A percentile compares a stretch with the other conserved stretches of the same genome.
phyloP scores from a whole-genome alignment of 225 moss, liverwort and hornwort species.

The Neckera pumila region DNA sequence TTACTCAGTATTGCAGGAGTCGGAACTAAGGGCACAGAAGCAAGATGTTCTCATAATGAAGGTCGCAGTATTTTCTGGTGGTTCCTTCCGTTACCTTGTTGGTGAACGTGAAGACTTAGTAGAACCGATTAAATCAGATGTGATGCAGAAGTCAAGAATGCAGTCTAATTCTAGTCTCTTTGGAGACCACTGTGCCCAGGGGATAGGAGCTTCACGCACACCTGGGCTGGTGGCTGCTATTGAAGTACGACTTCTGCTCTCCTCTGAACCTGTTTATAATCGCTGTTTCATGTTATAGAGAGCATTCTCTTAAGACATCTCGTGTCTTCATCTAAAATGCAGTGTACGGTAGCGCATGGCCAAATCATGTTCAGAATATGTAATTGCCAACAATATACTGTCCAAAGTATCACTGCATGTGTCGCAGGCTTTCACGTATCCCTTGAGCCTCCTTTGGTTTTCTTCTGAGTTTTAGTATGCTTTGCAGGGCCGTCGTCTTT shows the following conservation, averaged over 20 bases:
- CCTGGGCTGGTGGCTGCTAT: slow-evolving; percentile 14
- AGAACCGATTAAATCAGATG: not conserved
- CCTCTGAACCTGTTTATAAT: not conserved
- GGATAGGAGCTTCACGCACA: not conserved
- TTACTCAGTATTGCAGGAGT: slow-evolving; percentile 26
- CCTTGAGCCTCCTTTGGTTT: not conserved
- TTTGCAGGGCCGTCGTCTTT: slow-evolving; percentile 38
- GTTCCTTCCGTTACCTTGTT: slow-evolving; percentile 31
- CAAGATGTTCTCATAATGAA: slow-evolving; percentile 15
- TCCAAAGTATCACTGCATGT: not conserved
- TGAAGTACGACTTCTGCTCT: slow-evolving; percentile 5
- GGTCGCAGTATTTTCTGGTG: slow-evolving; percentile 30
- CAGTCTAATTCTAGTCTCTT: slow-evolving; percentile 20
- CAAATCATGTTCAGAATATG: not conserved
- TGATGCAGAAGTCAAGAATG: not conserved
- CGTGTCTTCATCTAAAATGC: not conserved
- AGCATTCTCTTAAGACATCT: not conserved
- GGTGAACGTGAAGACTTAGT: slow-evolving; percentile 10
- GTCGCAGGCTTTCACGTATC: not conserved
- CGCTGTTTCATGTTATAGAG: not conserved
- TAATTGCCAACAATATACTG: not conserved
- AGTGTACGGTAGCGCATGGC: not conserved
- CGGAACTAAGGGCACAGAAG: not conserved
- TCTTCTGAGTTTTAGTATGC: slow-evolving; percentile 1
- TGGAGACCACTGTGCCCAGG: not conserved